Evolutionary conservation across 768 basidiomycete genomes (phyloP), one percentile per base, ranked within the genome.

Genomic region (Austroboletus eburneus): DNA sequence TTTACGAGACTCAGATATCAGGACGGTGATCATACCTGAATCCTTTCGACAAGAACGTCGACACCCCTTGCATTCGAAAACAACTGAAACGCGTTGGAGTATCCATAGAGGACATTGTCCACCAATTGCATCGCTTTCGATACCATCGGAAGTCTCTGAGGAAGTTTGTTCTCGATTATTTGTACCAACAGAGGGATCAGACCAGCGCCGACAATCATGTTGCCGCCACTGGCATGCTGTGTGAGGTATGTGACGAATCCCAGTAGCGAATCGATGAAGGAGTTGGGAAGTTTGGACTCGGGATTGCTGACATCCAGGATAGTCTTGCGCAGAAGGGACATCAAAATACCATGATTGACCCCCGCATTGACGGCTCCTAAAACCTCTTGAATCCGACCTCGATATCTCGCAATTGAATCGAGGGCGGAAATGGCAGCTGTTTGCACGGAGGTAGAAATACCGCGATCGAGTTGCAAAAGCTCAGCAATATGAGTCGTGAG

Each of bases 151-250:
- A 91, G 74, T 30, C 90, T 78, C 40, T 76, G 76, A 2, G 84
- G 75, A 23, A 80, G 71, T 51, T 77, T 78, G 64, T 85, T 90
- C 66, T 92, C 87, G 55, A 95, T 82, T 33, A 95, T 73, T 59
- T 96, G 91, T 43, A 97, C 85, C 22, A 99, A 73, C 13, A 95
- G 70, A 2, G 90, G 90, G 41, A 99, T 79, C 37, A 96, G 69
- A 4, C 96, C 96, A 24, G 96, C 95, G 20, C 91, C 87, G 45
- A 98, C 88, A 36, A 98, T 81, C 91, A 96, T 91, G 57, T 87
- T 90, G 9, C 87, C 91, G 25, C 91, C 91, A 3, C 85, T 78
- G 2, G 88, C 78, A 62, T 91, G 85, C 12, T 87, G 85, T 10
- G 92, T 82, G 49, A 97, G 78, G 68, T 84, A 90, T 2, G 87